Base-by-base conservation (phyloP, 139 green algal species). In the Coccomyxa sp. region DNA sequence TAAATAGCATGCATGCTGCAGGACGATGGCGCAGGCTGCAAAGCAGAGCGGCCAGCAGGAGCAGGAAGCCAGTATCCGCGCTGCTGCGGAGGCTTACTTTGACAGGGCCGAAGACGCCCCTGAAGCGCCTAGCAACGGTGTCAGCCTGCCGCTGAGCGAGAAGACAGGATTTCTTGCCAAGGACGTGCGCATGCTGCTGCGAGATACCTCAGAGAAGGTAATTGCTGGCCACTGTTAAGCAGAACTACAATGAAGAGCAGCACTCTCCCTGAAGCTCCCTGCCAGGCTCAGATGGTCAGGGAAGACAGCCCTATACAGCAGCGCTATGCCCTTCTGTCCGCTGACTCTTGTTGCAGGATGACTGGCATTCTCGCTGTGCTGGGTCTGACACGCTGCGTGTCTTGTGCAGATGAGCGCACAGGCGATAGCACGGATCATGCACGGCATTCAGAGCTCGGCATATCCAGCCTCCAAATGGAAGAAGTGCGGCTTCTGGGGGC, bases 401-500 rank as follows among this genome's bases (percentile, higher is more conserved):
- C 68, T 69, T 73, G 79, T 24, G 44, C 68, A 50, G 18, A 72
- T 88, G 18, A 87, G 69, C 16, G 70, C 74, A 9, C 55, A 82
- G 14, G 85, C 84, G 1, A 75, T 95, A 1, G 91, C 92, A 2
- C 80, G 91, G 31, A 85, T 95, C 29, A 71, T 95, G 68, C 89
- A 93, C 35, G 93, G 92, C 0, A 71, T 95, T n/a, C 14, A 69
- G 38, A 87, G 84, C 35, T 86, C 92, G 7, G 89, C 87, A 39
- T 91, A 88, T 64, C 91, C 92, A 0, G 68, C 79, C 0, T 77
- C 85, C 18, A 73, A 73, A 18, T 95, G 89, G 88, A 70, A 71
- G 77, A 91, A 91, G 74, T 74, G 76, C 76, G 78, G 78, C 9
- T 89, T 88, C 64, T 95, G 86, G 85, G 87, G 87, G 18, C 82